Evolutionary conservation across 495 filamentous ascomycete genomes (phyloP), one percentile per base, ranked within the genome.

Genomic region (Aspergillus mulundensis): DNA sequence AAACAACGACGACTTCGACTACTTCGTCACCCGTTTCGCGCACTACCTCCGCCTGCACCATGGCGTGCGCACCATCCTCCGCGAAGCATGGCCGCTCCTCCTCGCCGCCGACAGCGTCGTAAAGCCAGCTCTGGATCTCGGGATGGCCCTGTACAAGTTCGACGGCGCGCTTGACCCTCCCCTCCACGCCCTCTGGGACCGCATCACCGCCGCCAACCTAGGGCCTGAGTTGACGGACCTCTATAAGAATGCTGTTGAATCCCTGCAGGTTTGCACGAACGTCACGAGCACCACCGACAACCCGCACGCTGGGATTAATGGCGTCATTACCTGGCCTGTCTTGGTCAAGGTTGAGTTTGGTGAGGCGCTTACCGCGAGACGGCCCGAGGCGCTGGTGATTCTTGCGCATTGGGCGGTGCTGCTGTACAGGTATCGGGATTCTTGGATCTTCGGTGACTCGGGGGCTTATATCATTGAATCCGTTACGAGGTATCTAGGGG

Each of bases 331-430:
- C 1, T 78, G 77, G 74, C 65, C 63, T 11, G 64, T 74, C 5
- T 60, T 60, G 0, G 34, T 75, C 2, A 32, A 64, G 0, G 20
- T 53, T 0, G 68, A 64, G 7, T 79, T 68, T 53, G 65, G 67
- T 7, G 61, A 70, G 14, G 43, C 69, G 5, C 48, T 77, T 3
- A 54, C 44, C 12, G 28, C 61, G 40, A 48, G 70, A 18, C 57
- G 64, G 40, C 70, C 77, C 0, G 73, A 75, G 54, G 75, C 76
- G 0, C 57, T 81, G 19, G 63, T 76, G 8, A 69, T 81, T 2
- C 57, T 79, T 20, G 72, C 72, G 7, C 66, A 73, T 57, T 79
- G 69, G 50, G 65, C 64, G 1, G 66, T 74, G 5, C 16, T 75
- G 4, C 38, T 77, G 34, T 67, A 77, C 61, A 47, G 34, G 14